These are phyloP conservation scores for Galerina marginata DNA, from an alignment of 768 basidiomycete genomes.

Conservation along the genomic window DNA sequence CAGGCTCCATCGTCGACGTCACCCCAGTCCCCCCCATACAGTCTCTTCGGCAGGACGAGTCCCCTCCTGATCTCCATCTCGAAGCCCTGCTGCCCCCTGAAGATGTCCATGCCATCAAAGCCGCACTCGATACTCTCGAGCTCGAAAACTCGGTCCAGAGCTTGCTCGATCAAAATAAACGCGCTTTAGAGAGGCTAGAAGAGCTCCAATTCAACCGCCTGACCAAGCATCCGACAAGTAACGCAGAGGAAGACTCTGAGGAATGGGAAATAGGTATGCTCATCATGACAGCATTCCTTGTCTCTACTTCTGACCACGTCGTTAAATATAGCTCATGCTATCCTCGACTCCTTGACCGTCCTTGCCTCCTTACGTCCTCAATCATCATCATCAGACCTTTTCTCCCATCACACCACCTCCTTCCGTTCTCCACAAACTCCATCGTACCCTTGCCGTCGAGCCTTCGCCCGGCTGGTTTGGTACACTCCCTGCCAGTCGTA, in stretches of 20 bases:
- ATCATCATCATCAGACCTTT: conserved; percentile 39
- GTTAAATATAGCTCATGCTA: conserved; percentile 64
- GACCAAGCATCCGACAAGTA: conserved; percentile 47
- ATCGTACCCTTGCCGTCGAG: conserved; percentile 67
- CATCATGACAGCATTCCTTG: conserved; percentile 8
- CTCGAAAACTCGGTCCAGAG: conserved; percentile 74
- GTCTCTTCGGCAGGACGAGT: conserved; percentile 21
- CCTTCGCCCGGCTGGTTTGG: conserved; percentile 76
- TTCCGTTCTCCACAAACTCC: conserved; percentile 69
- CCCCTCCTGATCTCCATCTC: conserved; percentile 47
- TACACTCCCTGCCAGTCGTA: conserved; percentile 61
- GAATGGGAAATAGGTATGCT: conserved; percentile 83
- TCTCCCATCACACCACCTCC: conserved; percentile 66
- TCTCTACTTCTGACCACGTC: conserved; percentile 15
- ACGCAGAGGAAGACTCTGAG: conserved; percentile 70
- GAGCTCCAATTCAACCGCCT: conserved; percentile 68
- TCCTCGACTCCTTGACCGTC: conserved; percentile 69
- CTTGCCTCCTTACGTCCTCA: conserved; percentile 78
- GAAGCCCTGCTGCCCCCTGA: conserved; percentile 62
- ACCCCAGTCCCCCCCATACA: conserved; percentile 22
- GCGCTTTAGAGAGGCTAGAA: conserved; percentile 66
- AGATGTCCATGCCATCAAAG: conserved; percentile 61
- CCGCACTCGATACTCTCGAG: conserved; percentile 62
- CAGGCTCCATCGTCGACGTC: conserved; percentile 33
- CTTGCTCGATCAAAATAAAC: conserved; percentile 67